Percentiles rank a stretch among this genome's conserved stretches.
Conservation (phyloP, 495 filamentous ascomycete species). For the Viridothelium virens region DNA sequence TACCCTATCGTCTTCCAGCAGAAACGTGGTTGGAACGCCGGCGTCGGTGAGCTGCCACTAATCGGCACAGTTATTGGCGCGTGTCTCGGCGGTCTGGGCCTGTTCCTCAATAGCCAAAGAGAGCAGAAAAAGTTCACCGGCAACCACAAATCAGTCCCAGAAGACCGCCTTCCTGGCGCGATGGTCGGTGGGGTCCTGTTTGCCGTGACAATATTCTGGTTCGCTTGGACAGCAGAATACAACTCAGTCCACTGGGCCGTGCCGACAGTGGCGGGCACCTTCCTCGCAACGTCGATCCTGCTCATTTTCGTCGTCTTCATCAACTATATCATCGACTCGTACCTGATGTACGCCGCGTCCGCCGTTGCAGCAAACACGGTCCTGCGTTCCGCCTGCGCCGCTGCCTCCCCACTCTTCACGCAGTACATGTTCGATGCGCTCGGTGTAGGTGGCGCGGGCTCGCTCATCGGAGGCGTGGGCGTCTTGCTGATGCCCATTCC, state of each 20-base stretch:
- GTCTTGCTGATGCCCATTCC: slow-evolving; percentile 40
- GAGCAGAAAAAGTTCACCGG: slow-evolving; percentile 39
- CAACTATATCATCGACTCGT: slow-evolving; percentile 30
- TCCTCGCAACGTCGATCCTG: slow-evolving; percentile 22
- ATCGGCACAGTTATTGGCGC: slow-evolving; percentile 45
- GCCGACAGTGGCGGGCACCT: slow-evolving; percentile 36
- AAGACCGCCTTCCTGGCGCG: slow-evolving; percentile 10
- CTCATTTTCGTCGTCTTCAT: slow-evolving; percentile 29
- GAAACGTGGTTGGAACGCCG: slow-evolving; percentile 45
- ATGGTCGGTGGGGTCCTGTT: slow-evolving; percentile 52
- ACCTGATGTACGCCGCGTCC: slow-evolving; percentile 29
- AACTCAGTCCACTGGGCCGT: slow-evolving; percentile 43
- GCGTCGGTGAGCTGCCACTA: slow-evolving; percentile 48
- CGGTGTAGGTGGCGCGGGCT: slow-evolving; percentile 45
- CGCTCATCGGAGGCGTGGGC: slow-evolving; percentile 42
- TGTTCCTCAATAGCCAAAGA: slow-evolving; percentile 33
- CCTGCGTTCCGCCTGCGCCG: slow-evolving; percentile 27
- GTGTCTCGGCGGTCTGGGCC: slow-evolving; percentile 38
- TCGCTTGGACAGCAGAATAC: slow-evolving; percentile 45
- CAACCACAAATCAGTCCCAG: slow-evolving; percentile 38
- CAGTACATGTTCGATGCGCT: slow-evolving; percentile 31
- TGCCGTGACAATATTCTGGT: slow-evolving; percentile 49
- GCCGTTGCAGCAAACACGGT: slow-evolving; percentile 36
- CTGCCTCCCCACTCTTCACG: slow-evolving; percentile 32
- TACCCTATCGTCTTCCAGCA: slow-evolving; percentile 51